Evolutionary conservation across 108 stramenopile genomes (phyloP), one percentile per base, ranked within the genome.

Genomic region (Cylindrotheca closterium): DNA sequence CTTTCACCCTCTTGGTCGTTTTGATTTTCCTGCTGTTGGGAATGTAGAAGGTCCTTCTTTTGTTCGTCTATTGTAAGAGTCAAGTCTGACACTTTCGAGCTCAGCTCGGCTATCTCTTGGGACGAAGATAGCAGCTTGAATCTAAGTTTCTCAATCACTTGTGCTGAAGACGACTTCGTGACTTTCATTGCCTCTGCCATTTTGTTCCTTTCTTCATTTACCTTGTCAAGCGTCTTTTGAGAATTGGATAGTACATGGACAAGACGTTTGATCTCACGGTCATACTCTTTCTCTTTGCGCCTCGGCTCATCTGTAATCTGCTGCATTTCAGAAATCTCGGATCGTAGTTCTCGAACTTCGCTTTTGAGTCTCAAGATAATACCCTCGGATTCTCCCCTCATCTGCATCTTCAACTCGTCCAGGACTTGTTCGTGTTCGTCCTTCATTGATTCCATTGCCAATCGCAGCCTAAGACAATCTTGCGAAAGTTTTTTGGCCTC

Each of bases 401-500:
- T 22, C 27, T 18, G 24, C 37, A 17, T 17, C 37, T 4, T 25
- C 42, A 24, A 7, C 25, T 70, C 50, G 21, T 29, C 24, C 10
- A 26, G 32, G 24, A 30, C 28, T 30, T 37, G 3, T 33, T 60
- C 59, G 31, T 60, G 30, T 28, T 78, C 69, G 48, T 78, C 65
- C 21, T 51, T 21, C 25, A 72, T 21, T 22, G 19, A 30, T 23
- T 51, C 62, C 66, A 79, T 58, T 46, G 62, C 63, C 21, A 55
- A 63, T 17, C 65, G 54, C 47, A 70, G 65, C 26, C 49, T 23
- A 0, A 23, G 23, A 29, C 78, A 27, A 31, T 67, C 60, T 25
- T 53, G 32, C 33, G 78, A 62, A 28, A 79, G 30, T 26, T 67
- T 58, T 29, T 18, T 2, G 17, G 50, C 24, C 54, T 82, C 79